phyloP scores from a whole-genome alignment of 805 yeast genomes.

The Lachancea nothofagi region DNA sequence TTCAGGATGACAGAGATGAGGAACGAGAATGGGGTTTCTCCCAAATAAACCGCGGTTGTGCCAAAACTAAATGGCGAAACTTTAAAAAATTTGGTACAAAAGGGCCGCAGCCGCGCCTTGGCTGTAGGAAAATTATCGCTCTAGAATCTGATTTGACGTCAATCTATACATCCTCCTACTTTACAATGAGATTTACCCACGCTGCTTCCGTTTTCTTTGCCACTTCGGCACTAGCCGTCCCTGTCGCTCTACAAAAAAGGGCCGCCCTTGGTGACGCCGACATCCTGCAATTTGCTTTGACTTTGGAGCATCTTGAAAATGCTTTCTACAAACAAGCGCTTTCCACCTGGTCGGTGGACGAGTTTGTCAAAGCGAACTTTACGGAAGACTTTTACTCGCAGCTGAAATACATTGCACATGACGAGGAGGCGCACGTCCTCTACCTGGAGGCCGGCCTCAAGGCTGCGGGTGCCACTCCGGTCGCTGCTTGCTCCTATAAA shows the following conservation, averaged over 20 bases:
- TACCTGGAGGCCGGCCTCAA: constrained; percentile 3
- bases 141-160: no score
- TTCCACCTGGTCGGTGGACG: constrained; percentile 7
- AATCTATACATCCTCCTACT: no score
- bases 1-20: no score
- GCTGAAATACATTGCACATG: constrained; percentile 9
- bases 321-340: constrained; percentile 9
- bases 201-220: background rate
- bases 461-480: constrained; percentile 8
- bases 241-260: constrained; percentile 1
- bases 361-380: constrained; percentile 7
- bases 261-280: constrained; percentile 2
- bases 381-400: constrained; percentile 7
- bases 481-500: constrained; percentile 6
- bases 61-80: no score
- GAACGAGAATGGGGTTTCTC: no score
- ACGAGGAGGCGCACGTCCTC: constrained; percentile 7
- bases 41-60: no score
- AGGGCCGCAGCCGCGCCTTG: no score
- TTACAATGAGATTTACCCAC: background rate
- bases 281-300: constrained; percentile 8
- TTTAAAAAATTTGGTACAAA: no score
- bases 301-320: constrained; percentile 9
- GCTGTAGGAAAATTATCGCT: no score
- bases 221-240: constrained; percentile 1